Base-by-base conservation (phyloP, 2,329 filamentous ascomycete species). In the Claviceps capensis region DNA sequence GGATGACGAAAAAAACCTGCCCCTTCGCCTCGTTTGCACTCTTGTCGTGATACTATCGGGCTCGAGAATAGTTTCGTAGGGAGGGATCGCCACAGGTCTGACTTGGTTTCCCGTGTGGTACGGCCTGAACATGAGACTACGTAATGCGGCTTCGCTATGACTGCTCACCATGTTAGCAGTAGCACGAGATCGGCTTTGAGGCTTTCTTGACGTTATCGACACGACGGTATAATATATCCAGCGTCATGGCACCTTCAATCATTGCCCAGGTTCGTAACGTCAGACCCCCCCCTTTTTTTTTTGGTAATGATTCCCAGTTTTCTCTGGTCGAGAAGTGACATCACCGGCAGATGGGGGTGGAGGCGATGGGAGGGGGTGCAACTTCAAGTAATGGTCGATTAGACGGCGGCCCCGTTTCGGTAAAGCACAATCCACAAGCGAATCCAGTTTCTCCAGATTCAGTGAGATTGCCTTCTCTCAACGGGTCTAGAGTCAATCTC, bases 401-500 rank as follows among this genome's bases (percentile, higher is more conserved):
- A 7, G 19, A 16, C 42, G 42, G 41, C 42, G 42, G 42, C 46
- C 43, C 50, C 48, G 50, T 52, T 48, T 51, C n/a, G 52, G 34
- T 17, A 38, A 40, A 40, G 40, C 47, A 47, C 22, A 14, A 16
- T 49, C 41, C 38, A 36, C 26, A 22, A 17, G 17, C 7, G 16
- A 22, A 19, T 17, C 47, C n/a, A 45, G 22, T 37, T 45, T 40
- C 34, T 38, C 34, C n/a, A 41, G n/a, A 14, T 26, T 43, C 19
- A 26, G 7, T 11, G 38, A 5, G 16, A 16, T 22, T 51, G 44
- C 40, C 17, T 42, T 19, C 9, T 11, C 17, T 41, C n/a, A 19
- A 23, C n/a, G 19, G n/a, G 19, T n/a, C 16, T 7, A 16, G 40
- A 11, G 19, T 23, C 37, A 36, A 47, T 36, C 14, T 40, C 37